phyloP scores from a whole-genome alignment of 768 basidiomycete species.

The Hortiboletus flavorubellus region DNA sequence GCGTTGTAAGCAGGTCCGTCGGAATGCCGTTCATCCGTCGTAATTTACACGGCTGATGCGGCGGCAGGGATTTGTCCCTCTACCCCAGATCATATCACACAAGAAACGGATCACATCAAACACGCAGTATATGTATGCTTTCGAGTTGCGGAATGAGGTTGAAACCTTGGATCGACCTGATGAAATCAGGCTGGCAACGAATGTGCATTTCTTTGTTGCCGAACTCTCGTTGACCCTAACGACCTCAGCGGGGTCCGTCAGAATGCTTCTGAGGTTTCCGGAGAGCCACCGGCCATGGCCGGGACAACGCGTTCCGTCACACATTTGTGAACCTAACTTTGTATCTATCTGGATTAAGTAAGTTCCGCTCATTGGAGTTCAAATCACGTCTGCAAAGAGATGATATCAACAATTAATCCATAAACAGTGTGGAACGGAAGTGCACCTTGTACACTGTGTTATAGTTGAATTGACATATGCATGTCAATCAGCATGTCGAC shows the following conservation, averaged over 20 bases:
- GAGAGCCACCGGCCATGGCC: background rate
- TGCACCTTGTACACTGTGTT: too few species aligned
- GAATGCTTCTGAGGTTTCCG: constrained; percentile 7
- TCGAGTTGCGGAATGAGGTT: constrained; percentile 49
- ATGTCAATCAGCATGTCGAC: too few species aligned
- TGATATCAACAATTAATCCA: too few species aligned
- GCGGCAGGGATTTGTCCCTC: constrained; percentile 43
- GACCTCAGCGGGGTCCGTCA: constrained; percentile 3
- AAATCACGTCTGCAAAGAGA: too few species aligned
- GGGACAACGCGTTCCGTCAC: constrained; percentile 6
- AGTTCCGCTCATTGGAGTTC: background rate
- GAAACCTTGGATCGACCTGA: constrained; percentile 48
- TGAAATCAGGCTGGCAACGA: constrained; percentile 37
- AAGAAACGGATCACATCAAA: constrained; percentile 55
- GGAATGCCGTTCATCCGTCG: background rate
- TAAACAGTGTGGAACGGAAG: too few species aligned
- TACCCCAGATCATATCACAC: constrained; percentile 58
- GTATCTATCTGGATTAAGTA: background rate
- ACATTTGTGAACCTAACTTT: constrained; percentile 20
- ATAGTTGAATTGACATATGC: too few species aligned
- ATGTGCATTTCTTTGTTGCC: background rate
- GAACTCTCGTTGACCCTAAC: constrained; percentile 1
- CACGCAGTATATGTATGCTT: constrained; percentile 55
- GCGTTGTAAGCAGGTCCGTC: background rate
- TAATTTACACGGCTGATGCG: background rate